phyloP scores from a whole-genome alignment of 164 flowering plant genomes.

The Piper betle region DNA sequence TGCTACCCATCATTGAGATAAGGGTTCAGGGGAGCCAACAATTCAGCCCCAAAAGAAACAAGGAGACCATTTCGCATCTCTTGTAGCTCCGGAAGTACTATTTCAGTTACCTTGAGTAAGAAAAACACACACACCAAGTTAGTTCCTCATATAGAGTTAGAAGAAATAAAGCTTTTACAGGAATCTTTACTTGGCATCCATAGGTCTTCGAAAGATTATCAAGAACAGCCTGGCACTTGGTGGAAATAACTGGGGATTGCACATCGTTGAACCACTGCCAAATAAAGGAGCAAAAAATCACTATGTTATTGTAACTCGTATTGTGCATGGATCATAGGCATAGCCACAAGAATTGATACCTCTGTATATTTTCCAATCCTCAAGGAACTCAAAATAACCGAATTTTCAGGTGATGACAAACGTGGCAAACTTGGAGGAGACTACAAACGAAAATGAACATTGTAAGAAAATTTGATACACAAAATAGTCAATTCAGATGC shows the following conservation, averaged over 20 bases:
- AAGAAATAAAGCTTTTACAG: background rate
- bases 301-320: background rate
- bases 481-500: background rate
- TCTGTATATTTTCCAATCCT: constrained; percentile 77
- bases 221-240: constrained; percentile 69
- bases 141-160: background rate
- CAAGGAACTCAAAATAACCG: constrained; percentile 34
- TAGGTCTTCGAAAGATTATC: constrained; percentile 33
- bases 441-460: constrained; percentile 23
- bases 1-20: constrained; percentile 58
- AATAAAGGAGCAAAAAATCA: constrained; percentile 3
- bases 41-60: constrained; percentile 84
- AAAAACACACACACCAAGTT: constrained; percentile 4
- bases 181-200: constrained; percentile 62
- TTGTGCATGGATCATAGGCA: background rate
- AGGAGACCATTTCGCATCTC: constrained; percentile 81
- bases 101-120: constrained; percentile 47
- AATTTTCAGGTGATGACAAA: constrained; percentile 33
- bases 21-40: constrained; percentile 43
- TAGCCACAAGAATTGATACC: constrained; percentile 21
- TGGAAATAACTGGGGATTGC: constrained; percentile 56
- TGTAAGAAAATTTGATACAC: background rate
- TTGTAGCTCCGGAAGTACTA: constrained; percentile 71
- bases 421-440: constrained; percentile 66
- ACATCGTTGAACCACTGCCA: constrained; percentile 97